Base-by-base conservation (phyloP, 805 yeast species). In the Yueomyces sp. region DNA sequence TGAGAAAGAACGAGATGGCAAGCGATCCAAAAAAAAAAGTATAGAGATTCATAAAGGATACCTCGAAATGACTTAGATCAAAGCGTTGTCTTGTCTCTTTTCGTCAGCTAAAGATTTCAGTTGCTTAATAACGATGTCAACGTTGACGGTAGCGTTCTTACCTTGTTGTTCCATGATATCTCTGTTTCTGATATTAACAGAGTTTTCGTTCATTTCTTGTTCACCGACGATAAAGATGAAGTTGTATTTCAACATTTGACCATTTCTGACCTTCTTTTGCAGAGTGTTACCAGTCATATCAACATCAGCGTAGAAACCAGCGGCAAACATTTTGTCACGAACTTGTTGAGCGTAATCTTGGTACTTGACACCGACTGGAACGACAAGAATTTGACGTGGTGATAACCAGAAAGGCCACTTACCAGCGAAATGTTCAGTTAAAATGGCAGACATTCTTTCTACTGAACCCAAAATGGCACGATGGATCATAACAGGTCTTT, bases 401-500 rank as follows among this genome's bases (percentile, higher is more conserved):
- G 97, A 88, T 62, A 92, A 74, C 98, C 98, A 92, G 76, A 92
- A 85, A 60, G 99, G 99, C 99, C 99, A 92, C 65, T 87, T 92
- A 59, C 99, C 99, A 62, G 88, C 95, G 69, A 74, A 92, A 71
- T 92, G 98, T 69, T 92, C 99, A 47, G 95, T 88, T 66, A 92
- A 78, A 56, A 92, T 90, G 50, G 96, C 98, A 50, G 95, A 85
- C 97, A 92, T 88, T 75, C 99, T 85, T 74, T 92, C 99, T 48
- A 92, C 94, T 40, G 96, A 85, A 54, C 99, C 99, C 62, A 90
- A 76, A 53, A 92, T 86, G 52, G 99, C 99, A 70, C 99, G 85
- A 73, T 92, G 99, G 60, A 92, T 90, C 97, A 92, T 92, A 44
- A 92, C 99, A 42, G 99, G 99, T 66, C 95, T 84, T 45, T 74